Evolutionary conservation across 495 filamentous ascomycete species (phyloP).

Genomic region (Aspergillus nanangensis): DNA sequence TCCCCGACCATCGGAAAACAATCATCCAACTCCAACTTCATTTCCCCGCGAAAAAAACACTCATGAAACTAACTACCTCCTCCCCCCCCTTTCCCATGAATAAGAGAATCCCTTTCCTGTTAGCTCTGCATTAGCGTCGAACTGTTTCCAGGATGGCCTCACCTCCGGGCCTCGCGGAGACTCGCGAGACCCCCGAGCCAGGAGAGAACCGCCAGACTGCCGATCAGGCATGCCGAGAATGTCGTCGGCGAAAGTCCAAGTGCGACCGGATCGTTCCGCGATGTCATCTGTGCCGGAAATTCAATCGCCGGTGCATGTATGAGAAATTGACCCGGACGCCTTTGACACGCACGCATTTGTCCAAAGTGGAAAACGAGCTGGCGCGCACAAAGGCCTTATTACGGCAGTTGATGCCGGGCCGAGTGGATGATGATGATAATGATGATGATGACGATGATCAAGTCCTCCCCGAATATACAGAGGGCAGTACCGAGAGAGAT

Average conservation of each 20-base stretch:
- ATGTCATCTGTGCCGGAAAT: slow-evolving; percentile 10
- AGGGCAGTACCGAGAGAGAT: too few relatives aligned
- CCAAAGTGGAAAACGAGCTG: slow-evolving; percentile 11
- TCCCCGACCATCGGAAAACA: too few relatives aligned
- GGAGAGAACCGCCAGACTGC: slow-evolving; percentile 2
- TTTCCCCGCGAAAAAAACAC: too few relatives aligned
- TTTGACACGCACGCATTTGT: slow-evolving; percentile 12
- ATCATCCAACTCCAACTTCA: too few relatives aligned
- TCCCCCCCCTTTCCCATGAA: too few relatives aligned
- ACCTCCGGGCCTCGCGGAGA: too few relatives aligned
- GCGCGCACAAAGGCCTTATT: slow-evolving; percentile 11
- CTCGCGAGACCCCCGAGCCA: background rate
- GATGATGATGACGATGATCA: too few relatives aligned
- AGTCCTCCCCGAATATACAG: too few relatives aligned
- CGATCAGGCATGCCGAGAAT: slow-evolving; percentile 14
- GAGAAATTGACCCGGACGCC: slow-evolving; percentile 9
- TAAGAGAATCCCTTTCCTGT: too few relatives aligned
- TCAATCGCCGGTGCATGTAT: slow-evolving; percentile 12
- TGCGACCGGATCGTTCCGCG: slow-evolving; percentile 12
- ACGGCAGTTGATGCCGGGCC: slow-evolving; percentile 1
- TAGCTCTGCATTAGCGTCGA: too few relatives aligned
- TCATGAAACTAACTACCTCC: too few relatives aligned
- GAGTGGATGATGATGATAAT: background rate
- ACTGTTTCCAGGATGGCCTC: too few relatives aligned
- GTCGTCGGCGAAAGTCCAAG: slow-evolving; percentile 14